Evolutionary conservation across 768 basidiomycete species (phyloP), one percentile per base, ranked within the genome.

Genomic region (Coprinopsis sp.): DNA sequence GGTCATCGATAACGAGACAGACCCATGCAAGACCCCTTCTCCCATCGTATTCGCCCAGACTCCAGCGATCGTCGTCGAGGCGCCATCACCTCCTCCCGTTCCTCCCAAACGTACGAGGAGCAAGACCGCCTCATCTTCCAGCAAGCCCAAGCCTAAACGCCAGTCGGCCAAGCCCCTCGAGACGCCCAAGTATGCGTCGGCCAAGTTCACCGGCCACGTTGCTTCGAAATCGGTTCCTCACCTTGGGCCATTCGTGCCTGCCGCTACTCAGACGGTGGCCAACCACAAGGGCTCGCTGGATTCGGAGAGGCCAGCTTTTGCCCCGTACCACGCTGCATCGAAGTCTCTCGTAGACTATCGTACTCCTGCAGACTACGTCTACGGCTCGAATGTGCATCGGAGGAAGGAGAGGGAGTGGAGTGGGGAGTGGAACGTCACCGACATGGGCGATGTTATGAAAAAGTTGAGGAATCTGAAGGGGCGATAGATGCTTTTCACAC

Each of bases 331-430:
- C 24, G 29, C 33, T 8, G 38, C 38, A 22, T 39, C 38, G 8
- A 36, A 11, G 8, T 39, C 37, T 36, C 13, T 42, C 16, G 24
- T 4, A 28, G 21, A 25, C 19, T 4, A 31, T 18, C 14, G 36
- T 14, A 46, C 36, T 21, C 45, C 48, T 23, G 16, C 34, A 3
- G 34, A 43, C 28, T 49, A 44, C 28, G 48, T 49, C 1, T 43
- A 34, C 25, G 48, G 37, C 14, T 30, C 34, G n/a, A 58, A 58
- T 13, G 61, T 44, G 44, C 58, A 63, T 18, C 56, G 57, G 30
- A 49, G 65, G 29, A 66, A 65, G 54, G 64, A 66, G 51, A 56
- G 55, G 37, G 68, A 68, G 39, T 69, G 68, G 68, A 68, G 63
- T 44, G 68, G 68, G 8, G 65, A 68, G 46, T 69, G 68, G 68